These are phyloP conservation scores for Hanseniaspora mollemarum DNA, from an alignment of 805 yeast species.

Conservation along the genomic window DNA sequence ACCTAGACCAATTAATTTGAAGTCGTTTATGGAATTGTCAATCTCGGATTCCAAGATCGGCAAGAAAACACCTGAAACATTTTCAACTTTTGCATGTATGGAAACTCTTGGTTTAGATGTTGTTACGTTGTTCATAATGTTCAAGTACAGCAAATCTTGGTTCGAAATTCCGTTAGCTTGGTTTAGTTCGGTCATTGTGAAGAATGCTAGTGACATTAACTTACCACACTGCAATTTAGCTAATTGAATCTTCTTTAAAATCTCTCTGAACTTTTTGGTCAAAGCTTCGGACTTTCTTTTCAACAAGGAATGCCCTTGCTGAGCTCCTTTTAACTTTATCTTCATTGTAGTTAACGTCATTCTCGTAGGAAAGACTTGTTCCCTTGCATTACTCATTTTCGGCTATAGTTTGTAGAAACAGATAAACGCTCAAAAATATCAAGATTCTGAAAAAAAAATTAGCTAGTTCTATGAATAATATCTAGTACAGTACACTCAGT, in stretches of 20 bases:
- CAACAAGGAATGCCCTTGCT: conserved; percentile 84
- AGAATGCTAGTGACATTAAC: conserved; percentile 97
- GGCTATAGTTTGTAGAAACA: not conserved
- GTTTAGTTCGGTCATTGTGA: conserved; percentile 90
- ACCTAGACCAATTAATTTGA: conserved; percentile 92
- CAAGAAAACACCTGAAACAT: conserved; percentile 87
- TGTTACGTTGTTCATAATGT: conserved; percentile 80
- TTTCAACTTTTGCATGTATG: conserved; percentile 85
- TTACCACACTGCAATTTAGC: conserved; percentile 95
- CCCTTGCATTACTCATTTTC: conserved; percentile 42
- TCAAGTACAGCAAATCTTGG: conserved; percentile 76
- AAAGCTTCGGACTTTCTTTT: conserved; percentile 95
- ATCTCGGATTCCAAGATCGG: conserved; percentile 85
- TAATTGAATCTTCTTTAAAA: conserved; percentile 85
- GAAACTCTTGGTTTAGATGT: conserved; percentile 72
- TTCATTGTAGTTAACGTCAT: conserved; percentile 95
- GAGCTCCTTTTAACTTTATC: conserved; percentile 91
- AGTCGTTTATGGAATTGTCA: conserved; percentile 79
- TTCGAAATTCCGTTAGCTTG: conserved; percentile 69
- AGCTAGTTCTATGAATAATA: too few relatives aligned
- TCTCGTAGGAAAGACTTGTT: conserved; percentile 93
- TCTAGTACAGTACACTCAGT: too few relatives aligned
- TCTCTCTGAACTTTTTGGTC: conserved; percentile 91
- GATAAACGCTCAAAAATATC: not conserved
- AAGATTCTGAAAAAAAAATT: too few relatives aligned